Percentiles rank a stretch among this genome's conserved stretches.
Conservation (phyloP, 495 filamentous ascomycete species). For the Tricharina praecox region DNA sequence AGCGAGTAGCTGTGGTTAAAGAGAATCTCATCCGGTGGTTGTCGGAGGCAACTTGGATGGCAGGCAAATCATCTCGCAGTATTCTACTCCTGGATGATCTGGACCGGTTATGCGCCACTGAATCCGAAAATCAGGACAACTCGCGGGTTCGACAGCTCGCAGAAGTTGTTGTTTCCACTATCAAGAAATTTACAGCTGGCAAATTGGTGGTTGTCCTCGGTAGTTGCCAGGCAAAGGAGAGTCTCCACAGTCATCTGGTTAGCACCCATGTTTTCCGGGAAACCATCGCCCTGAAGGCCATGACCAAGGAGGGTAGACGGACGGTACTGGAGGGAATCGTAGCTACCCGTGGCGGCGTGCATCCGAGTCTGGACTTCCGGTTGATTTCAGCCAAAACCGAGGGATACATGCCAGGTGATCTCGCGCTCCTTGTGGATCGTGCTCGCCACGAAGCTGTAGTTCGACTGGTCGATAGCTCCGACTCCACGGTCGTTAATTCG, state of each 20-base stretch:
- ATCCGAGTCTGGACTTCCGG: slow-evolving; percentile 69
- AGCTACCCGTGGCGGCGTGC: slow-evolving; percentile 23
- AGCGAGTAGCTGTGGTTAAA: slow-evolving; percentile 76
- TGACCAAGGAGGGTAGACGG: slow-evolving; percentile 78
- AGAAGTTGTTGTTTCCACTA: slow-evolving; percentile 68
- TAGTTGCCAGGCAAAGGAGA: slow-evolving; percentile 82
- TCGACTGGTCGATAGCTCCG: slow-evolving; percentile 39
- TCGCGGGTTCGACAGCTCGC: slow-evolving; percentile 80
- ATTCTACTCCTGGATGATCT: slow-evolving; percentile 82
- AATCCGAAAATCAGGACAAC: slow-evolving; percentile 87
- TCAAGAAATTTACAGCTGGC: slow-evolving; percentile 57
- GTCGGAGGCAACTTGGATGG: slow-evolving; percentile 75
- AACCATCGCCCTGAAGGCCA: slow-evolving; percentile 69
- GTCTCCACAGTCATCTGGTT: slow-evolving; percentile 60
- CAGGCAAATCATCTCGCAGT: slow-evolving; percentile 62
- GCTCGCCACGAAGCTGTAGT: slow-evolving; percentile 85
- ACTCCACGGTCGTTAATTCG: slow-evolving; percentile 9
- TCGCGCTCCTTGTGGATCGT: slow-evolving; percentile 67
- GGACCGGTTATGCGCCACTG: slow-evolving; percentile 75
- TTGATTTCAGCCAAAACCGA: slow-evolving; percentile 86
- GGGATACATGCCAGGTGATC: slow-evolving; percentile 92
- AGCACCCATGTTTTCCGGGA: slow-evolving; percentile 68
- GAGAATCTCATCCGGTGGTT: slow-evolving; percentile 71
- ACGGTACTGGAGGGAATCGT: slow-evolving; percentile 61
- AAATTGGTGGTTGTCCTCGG: slow-evolving; percentile 61